Evolutionary conservation across 2,329 filamentous ascomycete species (phyloP).

Genomic region (Balansia obtecta): DNA sequence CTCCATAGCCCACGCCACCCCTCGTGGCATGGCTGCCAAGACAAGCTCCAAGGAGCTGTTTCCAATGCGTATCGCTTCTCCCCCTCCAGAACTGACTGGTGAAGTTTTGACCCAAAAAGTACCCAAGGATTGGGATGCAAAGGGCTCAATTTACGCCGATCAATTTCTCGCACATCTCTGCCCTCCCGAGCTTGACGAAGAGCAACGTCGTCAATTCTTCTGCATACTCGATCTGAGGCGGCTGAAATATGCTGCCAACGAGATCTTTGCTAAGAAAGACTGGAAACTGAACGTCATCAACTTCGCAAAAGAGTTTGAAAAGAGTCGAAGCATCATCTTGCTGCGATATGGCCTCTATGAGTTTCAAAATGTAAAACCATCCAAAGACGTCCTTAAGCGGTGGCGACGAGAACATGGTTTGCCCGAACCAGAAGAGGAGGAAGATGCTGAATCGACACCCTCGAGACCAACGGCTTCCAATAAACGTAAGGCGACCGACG

Average conservation of each 20-base stretch:
- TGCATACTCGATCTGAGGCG: slow-evolving; percentile 49
- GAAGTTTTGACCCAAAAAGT: slow-evolving; percentile 41
- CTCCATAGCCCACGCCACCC: slow-evolving; percentile 32
- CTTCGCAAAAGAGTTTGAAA: slow-evolving; percentile 53
- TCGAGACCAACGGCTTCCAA: slow-evolving; percentile 20
- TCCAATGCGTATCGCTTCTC: slow-evolving; percentile 45
- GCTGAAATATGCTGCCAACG: slow-evolving; percentile 48
- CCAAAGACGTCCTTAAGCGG: slow-evolving; percentile 42
- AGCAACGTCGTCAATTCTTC: slow-evolving; percentile 49
- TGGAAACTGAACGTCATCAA: slow-evolving; percentile 51
- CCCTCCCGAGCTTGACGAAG: slow-evolving; percentile 43
- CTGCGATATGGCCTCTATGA: slow-evolving; percentile 49
- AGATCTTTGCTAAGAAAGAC: slow-evolving; percentile 47
- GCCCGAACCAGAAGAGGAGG: slow-evolving; percentile 35
- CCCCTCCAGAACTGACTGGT: slow-evolving; percentile 42
- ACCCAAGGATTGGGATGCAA: slow-evolving; percentile 37
- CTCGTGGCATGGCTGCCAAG: slow-evolving; percentile 37
- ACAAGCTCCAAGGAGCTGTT: slow-evolving; percentile 40
- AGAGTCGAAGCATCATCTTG: slow-evolving; percentile 49
- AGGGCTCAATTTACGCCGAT: slow-evolving; percentile 46
- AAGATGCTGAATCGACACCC: slow-evolving; percentile 18
- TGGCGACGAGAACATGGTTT: slow-evolving; percentile 46
- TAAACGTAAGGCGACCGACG: slow-evolving; percentile 47
- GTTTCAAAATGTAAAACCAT: slow-evolving; percentile 49
- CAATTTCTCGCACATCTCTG: slow-evolving; percentile 46